These are phyloP conservation scores for Leucosporidium yakuticum DNA, from an alignment of 768 basidiomycete species.

Conservation along the genomic window DNA sequence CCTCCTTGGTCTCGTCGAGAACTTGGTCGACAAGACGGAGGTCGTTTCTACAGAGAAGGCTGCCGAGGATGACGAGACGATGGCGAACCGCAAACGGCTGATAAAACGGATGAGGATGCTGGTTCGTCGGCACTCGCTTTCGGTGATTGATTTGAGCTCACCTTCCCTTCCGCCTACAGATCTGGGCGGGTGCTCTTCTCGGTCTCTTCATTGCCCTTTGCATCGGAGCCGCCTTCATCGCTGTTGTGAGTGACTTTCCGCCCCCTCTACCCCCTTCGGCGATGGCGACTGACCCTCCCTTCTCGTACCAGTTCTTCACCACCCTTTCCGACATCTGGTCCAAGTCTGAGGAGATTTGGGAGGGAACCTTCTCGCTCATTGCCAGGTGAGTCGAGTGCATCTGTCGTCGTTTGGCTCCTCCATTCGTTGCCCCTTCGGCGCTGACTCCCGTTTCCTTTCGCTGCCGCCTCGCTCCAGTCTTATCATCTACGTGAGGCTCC, in stretches of 20 bases:
- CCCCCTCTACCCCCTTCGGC: not conserved
- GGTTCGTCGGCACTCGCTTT: not conserved
- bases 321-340: constrained; percentile 75
- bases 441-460: not conserved
- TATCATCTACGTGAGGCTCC: not conserved
- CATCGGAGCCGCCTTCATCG: constrained; percentile 54
- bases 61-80: not conserved
- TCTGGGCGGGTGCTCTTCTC: constrained; percentile 46
- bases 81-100: constrained; percentile 9
- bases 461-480: not conserved
- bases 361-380: constrained; percentile 57
- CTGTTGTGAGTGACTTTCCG: constrained; percentile 64
- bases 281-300: constrained; percentile 57
- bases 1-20: constrained; percentile 83
- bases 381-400: constrained; percentile 22
- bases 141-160: constrained; percentile 32
- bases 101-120: not conserved
- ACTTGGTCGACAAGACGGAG: constrained; percentile 52
- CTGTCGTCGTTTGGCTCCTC: not conserved
- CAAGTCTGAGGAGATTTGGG: constrained; percentile 81
- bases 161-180: constrained; percentile 26
- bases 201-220: constrained; percentile 72
- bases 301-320: constrained; percentile 78
- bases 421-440: not conserved
- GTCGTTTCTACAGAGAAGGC: too few relatives aligned